Evolutionary conservation across 306 rosid species (phyloP).

Genomic region (Crotalaria pallida): DNA sequence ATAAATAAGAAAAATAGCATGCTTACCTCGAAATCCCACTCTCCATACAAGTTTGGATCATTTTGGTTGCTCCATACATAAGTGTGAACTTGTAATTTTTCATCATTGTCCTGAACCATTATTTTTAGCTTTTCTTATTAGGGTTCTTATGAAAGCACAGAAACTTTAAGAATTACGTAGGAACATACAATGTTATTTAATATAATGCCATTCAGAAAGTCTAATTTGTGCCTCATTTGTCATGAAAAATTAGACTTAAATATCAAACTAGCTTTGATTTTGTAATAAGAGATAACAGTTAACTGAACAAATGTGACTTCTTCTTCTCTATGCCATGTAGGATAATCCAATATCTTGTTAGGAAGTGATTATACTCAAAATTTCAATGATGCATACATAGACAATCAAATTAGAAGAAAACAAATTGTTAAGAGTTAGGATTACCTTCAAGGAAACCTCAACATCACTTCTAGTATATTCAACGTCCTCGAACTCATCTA

Average conservation of each 20-base stretch:
- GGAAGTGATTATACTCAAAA: background rate
- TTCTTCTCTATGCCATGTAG: background rate
- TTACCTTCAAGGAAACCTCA: conserved; percentile 49
- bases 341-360: background rate
- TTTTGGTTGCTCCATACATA: conserved; percentile 70
- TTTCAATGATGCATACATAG: background rate
- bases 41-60: conserved; percentile 74
- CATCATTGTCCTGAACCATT: conserved; percentile 53
- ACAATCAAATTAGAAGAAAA: background rate
- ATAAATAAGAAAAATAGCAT: background rate
- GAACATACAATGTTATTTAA: background rate
- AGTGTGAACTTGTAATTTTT: conserved; percentile 38
- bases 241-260: background rate
- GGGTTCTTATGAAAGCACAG: background rate
- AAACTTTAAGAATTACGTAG: background rate
- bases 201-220: background rate
- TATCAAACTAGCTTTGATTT: background rate
- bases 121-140: background rate
- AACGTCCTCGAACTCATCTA: conserved; percentile 74
- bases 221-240: background rate
- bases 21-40: conserved; percentile 88
- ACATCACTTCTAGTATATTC: conserved; percentile 68
- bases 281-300: background rate
- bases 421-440: background rate
- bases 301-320: background rate